Conservation (phyloP, 208 protist species). For the Wallacemonas sp. region DNA sequence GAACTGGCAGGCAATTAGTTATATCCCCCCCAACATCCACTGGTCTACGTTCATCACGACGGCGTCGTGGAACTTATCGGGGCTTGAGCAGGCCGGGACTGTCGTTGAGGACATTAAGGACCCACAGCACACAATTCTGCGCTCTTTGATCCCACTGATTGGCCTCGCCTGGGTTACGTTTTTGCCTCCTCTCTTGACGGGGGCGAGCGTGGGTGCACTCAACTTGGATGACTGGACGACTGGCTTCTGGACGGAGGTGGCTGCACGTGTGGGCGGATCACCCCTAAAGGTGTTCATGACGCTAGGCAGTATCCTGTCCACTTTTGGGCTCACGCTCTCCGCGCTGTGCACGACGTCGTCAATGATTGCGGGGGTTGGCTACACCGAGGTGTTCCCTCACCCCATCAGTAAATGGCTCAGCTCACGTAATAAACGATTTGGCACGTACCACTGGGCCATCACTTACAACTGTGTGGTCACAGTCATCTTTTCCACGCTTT, state of each 20-base stretch:
- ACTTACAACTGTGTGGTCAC: constrained; percentile 67
- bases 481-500: constrained; percentile 48
- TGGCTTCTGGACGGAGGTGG: constrained; percentile 67
- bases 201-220: constrained; percentile 54
- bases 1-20: constrained; percentile 69
- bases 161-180: constrained; percentile 69
- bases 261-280: constrained; percentile 40
- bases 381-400: constrained; percentile 66
- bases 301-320: constrained; percentile 57
- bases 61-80: constrained; percentile 82
- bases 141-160: constrained; percentile 59
- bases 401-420: constrained; percentile 49
- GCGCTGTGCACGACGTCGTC: constrained; percentile 72
- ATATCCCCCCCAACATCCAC: constrained; percentile 50
- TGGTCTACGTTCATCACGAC: constrained; percentile 76
- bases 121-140: constrained; percentile 62
- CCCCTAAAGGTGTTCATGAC: constrained; percentile 51
- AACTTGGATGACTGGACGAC: constrained; percentile 61
- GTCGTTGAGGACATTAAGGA: constrained; percentile 68
- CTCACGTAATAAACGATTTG: constrained; percentile 57
- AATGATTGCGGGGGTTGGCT: constrained; percentile 64
- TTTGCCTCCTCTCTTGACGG: constrained; percentile 66
- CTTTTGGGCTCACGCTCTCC: constrained; percentile 65
- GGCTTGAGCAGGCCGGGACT: constrained; percentile 70
- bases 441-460: constrained; percentile 71